Evolutionary conservation across 2,329 filamentous ascomycete genomes (phyloP), one percentile per base, ranked within the genome.

Genomic region (Corinectria fuckeliana): DNA sequence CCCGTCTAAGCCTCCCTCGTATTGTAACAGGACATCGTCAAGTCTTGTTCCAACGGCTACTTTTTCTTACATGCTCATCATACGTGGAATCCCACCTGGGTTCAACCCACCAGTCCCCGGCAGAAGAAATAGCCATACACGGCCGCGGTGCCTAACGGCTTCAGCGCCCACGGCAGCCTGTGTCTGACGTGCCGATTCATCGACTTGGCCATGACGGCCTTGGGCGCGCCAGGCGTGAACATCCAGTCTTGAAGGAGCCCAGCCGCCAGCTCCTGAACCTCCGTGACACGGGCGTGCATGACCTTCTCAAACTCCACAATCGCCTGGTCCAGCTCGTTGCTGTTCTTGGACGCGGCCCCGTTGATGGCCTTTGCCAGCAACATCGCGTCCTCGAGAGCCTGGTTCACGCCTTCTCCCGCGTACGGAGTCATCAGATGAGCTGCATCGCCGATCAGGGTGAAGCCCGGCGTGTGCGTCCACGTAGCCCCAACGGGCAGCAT

Each of bases 341-440:
- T 65, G 10, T 67, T 61, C 18, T 65, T 58, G 18, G 71, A 50
- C 2, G 63, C 59, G 1, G 70, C 68, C 8, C 61, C 59, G 48
- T 76, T 67, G 60, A 85, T 81, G 6, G 77, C 75, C 26, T 74
- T 68, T 0, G 80, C 81, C 18, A 88, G 75, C 20, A 78, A 71
- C 60, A 82, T 69, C 7, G 84, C 80, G 69, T 88, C 85, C 45
- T 80, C 76, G 69, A 89, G 78, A 1, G 79, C 84, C 18, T 81
- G 74, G 66, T 88, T 88, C 23, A 87, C 85, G 2, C 85, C 85
- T 57, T 86, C 85, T 5, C 86, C 86, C 1, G 81, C 82, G 61
- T 82, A 85, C 0, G 83, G 82, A 1, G 81, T 80, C 83, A 86
- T 86, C 20, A 87, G 66, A 70, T 88, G 85, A 7, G 85, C 85